Evolutionary conservation across 2,329 filamentous ascomycete species (phyloP), one percentile per base, ranked within the genome.

Genomic region (Botryotinia globosa): DNA sequence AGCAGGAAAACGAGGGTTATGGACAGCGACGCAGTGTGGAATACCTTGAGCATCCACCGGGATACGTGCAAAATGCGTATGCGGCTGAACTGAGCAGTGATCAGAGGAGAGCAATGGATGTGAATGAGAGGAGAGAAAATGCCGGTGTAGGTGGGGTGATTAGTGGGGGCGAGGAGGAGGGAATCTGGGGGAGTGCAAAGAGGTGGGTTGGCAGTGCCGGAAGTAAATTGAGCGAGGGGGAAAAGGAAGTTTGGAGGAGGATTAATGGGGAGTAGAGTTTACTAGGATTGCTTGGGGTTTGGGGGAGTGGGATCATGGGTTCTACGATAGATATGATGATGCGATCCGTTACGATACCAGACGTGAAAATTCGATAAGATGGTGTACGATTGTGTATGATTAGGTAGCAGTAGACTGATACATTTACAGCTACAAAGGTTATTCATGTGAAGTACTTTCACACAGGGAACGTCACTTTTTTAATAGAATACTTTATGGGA

Each of bases 181-280:
- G 81, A 37, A 81, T 89, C 9, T 89, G 87, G 87, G 84, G 83
- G 72, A 81, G 85, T 64, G 87, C 87, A 18, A 88, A 87, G 83
- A 89, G 87, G 80, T 85, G 87, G 83, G 87, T 86, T 63, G 82
- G 84, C 73, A 85, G 84, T 48, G 88, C 88, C 10, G 88, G 88
- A 68, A 85, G 86, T 74, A 87, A 85, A 79, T 80, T 91, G 42
- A 86, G 85, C 14, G 86, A 85, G 22, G 88, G 87, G 22, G 89
- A 91, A 82, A 83, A 82, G 68, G 87, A 90, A 80, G 85, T 91
- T 37, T 91, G 89, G 89, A 86, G 85, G 81, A 86, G 85, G 78
- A 88, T 90, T 78, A 90, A 88, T 81, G 89, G 88, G 72, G 72
- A 78, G 74, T 70, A 71, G 65, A 71, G 48, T 34, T 20, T 7